Evolutionary conservation across 192 early-diverging fungal genomes (phyloP).

Genomic region (Gorgonomyces haynaldii): DNA sequence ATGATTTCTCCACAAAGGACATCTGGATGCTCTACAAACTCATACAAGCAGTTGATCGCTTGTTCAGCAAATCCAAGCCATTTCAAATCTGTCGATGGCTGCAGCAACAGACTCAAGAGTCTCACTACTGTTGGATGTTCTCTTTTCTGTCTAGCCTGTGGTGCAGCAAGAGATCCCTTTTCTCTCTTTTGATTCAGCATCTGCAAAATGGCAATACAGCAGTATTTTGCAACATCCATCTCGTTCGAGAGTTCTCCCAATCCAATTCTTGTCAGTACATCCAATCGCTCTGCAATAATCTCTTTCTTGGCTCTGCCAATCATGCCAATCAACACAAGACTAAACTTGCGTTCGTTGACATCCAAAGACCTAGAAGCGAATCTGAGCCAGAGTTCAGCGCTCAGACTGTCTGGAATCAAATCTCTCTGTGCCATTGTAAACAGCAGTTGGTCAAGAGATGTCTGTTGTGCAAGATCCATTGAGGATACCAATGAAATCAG

Average conservation of each 20-base stretch:
- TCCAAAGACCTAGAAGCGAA: constrained; percentile 21
- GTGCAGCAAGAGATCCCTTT: constrained; percentile 34
- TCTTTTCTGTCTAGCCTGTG: constrained; percentile 32
- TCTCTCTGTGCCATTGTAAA: constrained; percentile 58
- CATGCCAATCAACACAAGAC: constrained; percentile 89
- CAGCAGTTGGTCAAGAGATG: constrained; percentile 86
- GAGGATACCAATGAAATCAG: constrained; percentile 69
- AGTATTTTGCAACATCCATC: constrained; percentile 71
- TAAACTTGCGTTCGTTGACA: constrained; percentile 61
- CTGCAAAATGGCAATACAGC: constrained; percentile 87
- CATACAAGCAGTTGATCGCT: constrained; percentile 85
- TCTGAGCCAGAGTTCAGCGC: constrained; percentile 69
- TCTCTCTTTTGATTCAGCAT: constrained; percentile 49
- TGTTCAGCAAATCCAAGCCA: constrained; percentile 84
- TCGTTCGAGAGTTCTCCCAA: constrained; percentile 76
- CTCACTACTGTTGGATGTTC: constrained; percentile 47
- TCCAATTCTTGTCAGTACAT: constrained; percentile 71
- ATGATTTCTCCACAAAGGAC: constrained; percentile 66
- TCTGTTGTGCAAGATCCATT: constrained; percentile 84
- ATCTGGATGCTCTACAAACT: constrained; percentile 85
- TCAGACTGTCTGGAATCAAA: constrained; percentile 52
- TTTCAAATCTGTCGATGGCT: constrained; percentile 8
- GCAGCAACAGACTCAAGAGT: constrained; percentile 33
- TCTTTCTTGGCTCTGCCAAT: constrained; percentile 73
- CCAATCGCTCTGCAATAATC: constrained; percentile 76